These are phyloP conservation scores for Erucastrum elatum DNA, from an alignment of 345 rosid species.

Conservation along the genomic window DNA sequence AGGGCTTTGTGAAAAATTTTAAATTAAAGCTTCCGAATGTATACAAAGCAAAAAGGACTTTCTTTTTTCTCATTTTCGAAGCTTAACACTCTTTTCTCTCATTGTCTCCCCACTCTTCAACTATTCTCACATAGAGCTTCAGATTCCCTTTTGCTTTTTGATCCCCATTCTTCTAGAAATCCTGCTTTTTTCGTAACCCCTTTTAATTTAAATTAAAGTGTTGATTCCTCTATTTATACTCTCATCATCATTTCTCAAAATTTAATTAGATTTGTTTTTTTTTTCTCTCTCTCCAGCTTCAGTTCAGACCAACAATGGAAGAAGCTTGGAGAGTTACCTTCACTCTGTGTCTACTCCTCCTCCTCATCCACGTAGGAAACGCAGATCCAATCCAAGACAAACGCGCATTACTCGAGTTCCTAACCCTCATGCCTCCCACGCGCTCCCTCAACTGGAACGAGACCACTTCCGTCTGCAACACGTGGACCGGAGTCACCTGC, in stretches of 20 bases:
- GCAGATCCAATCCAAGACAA: constrained; percentile 69
- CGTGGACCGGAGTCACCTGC: constrained; percentile 90
- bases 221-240: constrained; percentile 25
- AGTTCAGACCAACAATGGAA: constrained; percentile 29
- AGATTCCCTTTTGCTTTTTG: constrained; percentile 46
- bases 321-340: constrained; percentile 31
- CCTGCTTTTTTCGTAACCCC: constrained; percentile 26
- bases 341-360: not conserved
- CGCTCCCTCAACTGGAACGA: constrained; percentile 75
- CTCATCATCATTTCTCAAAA: constrained; percentile 6
- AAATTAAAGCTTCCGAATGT: constrained; percentile 38
- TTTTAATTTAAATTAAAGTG: constrained; percentile 46
- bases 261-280: constrained; percentile 19
- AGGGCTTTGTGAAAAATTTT: constrained; percentile 18
- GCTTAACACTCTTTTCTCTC: constrained; percentile 22
- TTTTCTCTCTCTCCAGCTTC: constrained; percentile 19
- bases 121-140: constrained; percentile 32
- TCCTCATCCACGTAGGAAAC: constrained; percentile 4
- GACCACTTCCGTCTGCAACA: constrained; percentile 54
- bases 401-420: constrained; percentile 82
- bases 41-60: constrained; percentile 11
- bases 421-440: constrained; percentile 53
- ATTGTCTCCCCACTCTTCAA: constrained; percentile 31
- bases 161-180: constrained; percentile 59
- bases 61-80: constrained; percentile 35